Base-by-base conservation (phyloP, 1,139 yeast species). In the Candida mesenterica region DNA sequence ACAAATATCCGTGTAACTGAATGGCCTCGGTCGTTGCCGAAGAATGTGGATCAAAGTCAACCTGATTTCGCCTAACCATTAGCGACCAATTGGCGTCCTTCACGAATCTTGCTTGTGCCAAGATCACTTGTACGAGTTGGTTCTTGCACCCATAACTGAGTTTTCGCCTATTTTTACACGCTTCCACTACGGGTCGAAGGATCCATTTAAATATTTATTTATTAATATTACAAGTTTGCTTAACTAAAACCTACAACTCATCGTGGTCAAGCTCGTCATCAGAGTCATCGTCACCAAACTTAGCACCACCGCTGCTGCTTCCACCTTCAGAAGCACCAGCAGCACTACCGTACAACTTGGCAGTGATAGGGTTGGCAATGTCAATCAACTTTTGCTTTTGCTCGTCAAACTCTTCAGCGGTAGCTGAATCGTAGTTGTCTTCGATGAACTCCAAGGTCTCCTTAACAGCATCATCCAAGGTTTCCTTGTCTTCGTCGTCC, bases 361-460 rank as follows among this genome's bases (percentile, higher is more conserved):
- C 77, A 37, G 96, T 88, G 57, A 92, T 89, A 62, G 97, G 97
- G 66, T 81, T 82, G 34, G 96, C 96, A 57, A 84, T 71, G 52
- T 84, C 77, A 46, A 85, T 78, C 61, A 92, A 78, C 58, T 84
- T 79, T 62, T 89, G 95, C 68, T 80, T 87, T 69, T 89, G 95
- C 65, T 89, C 97, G 43, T 88, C 95, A 53, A 86, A 84, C 57
- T 92, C 98, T 65, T 89, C 97, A 53, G 84, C 78, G 41, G 95
- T 77, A 31, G 97, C 97, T 42, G 82, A 65, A 41, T 86, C 94
- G 55, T 79, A 84, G 67, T 86, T 87, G 59, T 90, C 97, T 52
- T 82, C 89, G 51, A 92, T 70, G 81, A 94, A 92, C 64, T 85
- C 96, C 49, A 84, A 66, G 37, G 89, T 78, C 62, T 92, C 97